Conservation (phyloP, 108 stramenopile species). For the Chaetoceros muelleri region DNA sequence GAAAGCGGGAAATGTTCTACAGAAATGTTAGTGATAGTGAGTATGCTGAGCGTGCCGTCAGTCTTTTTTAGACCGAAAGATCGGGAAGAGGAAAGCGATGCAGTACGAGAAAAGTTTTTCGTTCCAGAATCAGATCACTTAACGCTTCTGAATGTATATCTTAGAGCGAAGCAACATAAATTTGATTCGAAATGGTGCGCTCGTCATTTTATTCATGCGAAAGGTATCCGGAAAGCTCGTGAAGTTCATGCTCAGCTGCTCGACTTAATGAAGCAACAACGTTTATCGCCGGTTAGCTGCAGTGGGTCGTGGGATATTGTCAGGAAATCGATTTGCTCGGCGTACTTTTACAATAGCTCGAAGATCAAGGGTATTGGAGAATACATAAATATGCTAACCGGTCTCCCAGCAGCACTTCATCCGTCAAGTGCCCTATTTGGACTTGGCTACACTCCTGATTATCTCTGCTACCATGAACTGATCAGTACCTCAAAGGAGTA, state of each 20-base stretch:
- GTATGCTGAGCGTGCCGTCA: slow-evolving; percentile 94
- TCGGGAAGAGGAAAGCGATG: slow-evolving; percentile 97
- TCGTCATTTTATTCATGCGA: slow-evolving; percentile 94
- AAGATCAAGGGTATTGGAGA: slow-evolving; percentile 97
- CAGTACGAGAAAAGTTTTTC: slow-evolving; percentile 96
- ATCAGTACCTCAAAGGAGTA: slow-evolving; percentile 96
- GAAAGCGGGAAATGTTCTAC: slow-evolving; percentile 78
- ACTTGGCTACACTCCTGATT: slow-evolving; percentile 97
- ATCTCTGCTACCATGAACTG: slow-evolving; percentile 96
- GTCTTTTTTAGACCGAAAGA: slow-evolving; percentile 96
- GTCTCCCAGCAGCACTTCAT: slow-evolving; percentile 84
- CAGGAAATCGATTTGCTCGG: slow-evolving; percentile 97
- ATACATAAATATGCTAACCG: slow-evolving; percentile 97
- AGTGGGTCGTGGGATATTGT: slow-evolving; percentile 94
- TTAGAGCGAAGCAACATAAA: slow-evolving; percentile 87
- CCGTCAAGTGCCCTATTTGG: slow-evolving; percentile 89
- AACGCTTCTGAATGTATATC: slow-evolving; percentile 93
- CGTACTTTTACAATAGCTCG: slow-evolving; percentile 96
- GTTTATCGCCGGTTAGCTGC: slow-evolving; percentile 64
- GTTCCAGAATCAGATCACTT: slow-evolving; percentile 99
- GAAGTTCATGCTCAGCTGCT: slow-evolving; percentile 94
- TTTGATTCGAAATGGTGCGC: slow-evolving; percentile 94
- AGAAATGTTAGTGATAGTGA: slow-evolving; percentile 92
- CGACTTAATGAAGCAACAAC: slow-evolving; percentile 95
- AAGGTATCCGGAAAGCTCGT: slow-evolving; percentile 93